Percentiles rank a stretch among this genome's conserved stretches.
Evolutionary conservation across 2,329 filamentous ascomycete species (phyloP).

Genomic region (Harringtonia lauricola): DNA sequence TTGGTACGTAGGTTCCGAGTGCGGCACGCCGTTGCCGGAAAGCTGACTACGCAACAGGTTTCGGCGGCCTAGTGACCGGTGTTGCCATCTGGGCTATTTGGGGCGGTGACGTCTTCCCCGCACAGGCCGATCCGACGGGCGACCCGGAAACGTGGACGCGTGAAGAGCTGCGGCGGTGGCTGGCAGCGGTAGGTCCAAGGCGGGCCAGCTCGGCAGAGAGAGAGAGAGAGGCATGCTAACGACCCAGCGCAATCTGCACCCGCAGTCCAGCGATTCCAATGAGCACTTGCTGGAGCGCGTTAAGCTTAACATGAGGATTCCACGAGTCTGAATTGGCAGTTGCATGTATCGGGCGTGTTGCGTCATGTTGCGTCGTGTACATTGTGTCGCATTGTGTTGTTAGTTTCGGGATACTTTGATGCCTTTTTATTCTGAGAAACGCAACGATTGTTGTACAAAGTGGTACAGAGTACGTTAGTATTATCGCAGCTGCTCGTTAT

Average conservation of each 20-base stretch:
- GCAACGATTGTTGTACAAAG: no score
- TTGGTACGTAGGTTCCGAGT: slow-evolving; percentile 37
- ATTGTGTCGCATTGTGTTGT: no score
- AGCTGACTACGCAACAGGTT: slow-evolving; percentile 40
- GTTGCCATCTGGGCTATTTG: slow-evolving; percentile 77
- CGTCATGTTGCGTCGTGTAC: no score
- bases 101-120: slow-evolving; percentile 75
- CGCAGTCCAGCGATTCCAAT: slow-evolving; percentile 28
- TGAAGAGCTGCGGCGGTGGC: slow-evolving; percentile 71
- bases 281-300: slow-evolving; percentile 37
- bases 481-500: no score
- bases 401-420: no score
- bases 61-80: slow-evolving; percentile 70
- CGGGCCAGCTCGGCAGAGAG: no score
- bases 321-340: slow-evolving; percentile 15
- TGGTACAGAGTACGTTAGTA: no score
- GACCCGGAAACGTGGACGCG: slow-evolving; percentile 62
- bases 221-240: not conserved
- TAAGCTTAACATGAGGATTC: slow-evolving; percentile 33
- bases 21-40: not conserved
- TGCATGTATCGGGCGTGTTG: no score
- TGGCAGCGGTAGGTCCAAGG: slow-evolving; percentile 55
- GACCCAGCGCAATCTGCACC: slow-evolving; percentile 33
- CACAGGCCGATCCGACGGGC: slow-evolving; percentile 64
- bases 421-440: no score